Base-by-base conservation (phyloP, 768 basidiomycete genomes). In the Termitomyces sp. region DNA sequence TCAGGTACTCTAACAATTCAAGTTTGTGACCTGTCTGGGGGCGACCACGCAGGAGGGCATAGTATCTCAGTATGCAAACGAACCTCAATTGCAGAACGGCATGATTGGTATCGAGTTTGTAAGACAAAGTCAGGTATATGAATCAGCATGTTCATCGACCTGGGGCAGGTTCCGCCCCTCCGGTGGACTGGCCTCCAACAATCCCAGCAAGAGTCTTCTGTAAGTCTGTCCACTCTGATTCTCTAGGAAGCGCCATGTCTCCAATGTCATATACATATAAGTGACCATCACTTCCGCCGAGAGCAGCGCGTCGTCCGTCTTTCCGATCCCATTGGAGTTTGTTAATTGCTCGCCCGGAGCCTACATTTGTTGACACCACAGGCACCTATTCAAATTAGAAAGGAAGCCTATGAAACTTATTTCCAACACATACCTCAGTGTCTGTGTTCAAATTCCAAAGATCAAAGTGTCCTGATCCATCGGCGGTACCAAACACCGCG, bases 361-460 rank as follows among this genome's bases (percentile, higher is more conserved):
- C 89, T 42, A 95, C 87, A 18, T 78, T 81, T 4, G 93, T 93
- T 10, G 94, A 92, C n/a, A 95, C 88, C 12, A 87, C 82, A 12
- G 97, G 95, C 0, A 98, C 94, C 96, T 98, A 64, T 24, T 47
- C 8, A 53, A 33, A 45, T 57, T 42, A 4, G 40, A 7, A 30
- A 53, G 53, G 32, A 56, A 53, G 10, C 37, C 20, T 16, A 20
- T 24, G 32, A 48, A 56, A 40, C 42, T 16, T 26, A 30, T 20
- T 47, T 34, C n/a, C n/a, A 32, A 22, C n/a, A 77, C 87, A 58
- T 68, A 95, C 96, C 85, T 99, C 97, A 4, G 92, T 93, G 64
- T 98, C 96, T n/a, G 80, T 76, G 71, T 98, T 99, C 69, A 99
- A 72, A 72, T 99, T 98, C 97, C 97, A 99, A 39, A 99, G 68